A percentile compares a stretch with the other conserved stretches of the same genome.
phyloP scores from a whole-genome alignment of 148 eudicot genomes.

The Dianthus caryophyllus region DNA sequence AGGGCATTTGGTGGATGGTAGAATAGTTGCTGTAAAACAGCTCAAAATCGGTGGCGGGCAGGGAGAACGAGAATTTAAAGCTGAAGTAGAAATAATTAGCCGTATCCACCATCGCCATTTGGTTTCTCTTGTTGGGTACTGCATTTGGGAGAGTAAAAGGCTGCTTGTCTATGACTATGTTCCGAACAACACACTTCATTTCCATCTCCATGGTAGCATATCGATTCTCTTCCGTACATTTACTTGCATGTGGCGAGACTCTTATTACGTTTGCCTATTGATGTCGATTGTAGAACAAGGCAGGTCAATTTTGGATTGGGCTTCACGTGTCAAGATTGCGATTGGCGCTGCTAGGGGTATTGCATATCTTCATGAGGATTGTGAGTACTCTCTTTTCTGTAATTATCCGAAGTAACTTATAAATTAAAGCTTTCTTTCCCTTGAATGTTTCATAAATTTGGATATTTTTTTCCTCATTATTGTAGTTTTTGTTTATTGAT shows the following conservation, averaged over 20 bases:
- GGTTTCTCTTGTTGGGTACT: constrained; percentile 75
- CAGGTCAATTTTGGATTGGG: constrained; percentile 66
- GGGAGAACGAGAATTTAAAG: constrained; percentile 64
- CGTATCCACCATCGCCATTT: constrained; percentile 68
- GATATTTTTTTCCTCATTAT: not conserved
- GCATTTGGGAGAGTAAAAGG: constrained; percentile 51
- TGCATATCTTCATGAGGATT: constrained; percentile 93
- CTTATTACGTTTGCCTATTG: not conserved
- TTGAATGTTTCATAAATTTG: not conserved
- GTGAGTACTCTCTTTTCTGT: constrained; percentile 35
- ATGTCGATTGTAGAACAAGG: constrained; percentile 31
- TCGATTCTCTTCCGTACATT: constrained; percentile 10
- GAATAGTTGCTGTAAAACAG: constrained; percentile 61
- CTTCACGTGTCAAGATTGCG: constrained; percentile 71
- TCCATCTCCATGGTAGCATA: constrained; percentile 66
- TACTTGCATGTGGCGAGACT: constrained; percentile 5
- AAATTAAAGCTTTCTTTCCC: not conserved
- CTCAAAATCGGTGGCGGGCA: constrained; percentile 58
- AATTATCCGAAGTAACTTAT: not conserved
- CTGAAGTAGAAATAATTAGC: constrained; percentile 71
- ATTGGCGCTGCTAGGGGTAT: constrained; percentile 92
- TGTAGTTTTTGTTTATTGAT: not conserved
- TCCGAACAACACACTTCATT: constrained; percentile 61
- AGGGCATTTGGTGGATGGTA: constrained; percentile 54
- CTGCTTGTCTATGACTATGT: constrained; percentile 71